A percentile compares a stretch with the other conserved stretches of the same genome.
These are phyloP conservation scores for Picochlorum sp. DNA, from an alignment of 139 green algal genomes.

Conservation along the genomic window DNA sequence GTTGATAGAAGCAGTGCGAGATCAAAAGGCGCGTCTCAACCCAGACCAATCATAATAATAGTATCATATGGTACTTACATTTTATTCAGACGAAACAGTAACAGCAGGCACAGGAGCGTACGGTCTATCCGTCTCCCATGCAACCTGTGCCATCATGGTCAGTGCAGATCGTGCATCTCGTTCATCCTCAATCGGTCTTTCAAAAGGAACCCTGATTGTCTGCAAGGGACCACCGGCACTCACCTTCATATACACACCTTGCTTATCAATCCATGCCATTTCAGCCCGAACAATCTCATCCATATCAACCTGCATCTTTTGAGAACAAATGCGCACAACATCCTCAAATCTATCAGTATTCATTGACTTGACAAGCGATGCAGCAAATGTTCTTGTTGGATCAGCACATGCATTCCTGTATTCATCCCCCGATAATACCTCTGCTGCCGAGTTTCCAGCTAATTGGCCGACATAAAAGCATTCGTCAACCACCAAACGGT, in stretches of 20 bases:
- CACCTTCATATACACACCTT: constrained; percentile 65
- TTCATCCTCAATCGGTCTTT: constrained; percentile 64
- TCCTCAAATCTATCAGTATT: constrained; percentile 67
- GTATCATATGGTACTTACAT: not conserved
- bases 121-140: constrained; percentile 51
- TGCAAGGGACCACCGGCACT: constrained; percentile 15
- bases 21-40: not conserved
- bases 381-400: constrained; percentile 43
- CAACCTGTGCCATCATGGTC: constrained; percentile 82
- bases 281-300: constrained; percentile 65
- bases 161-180: constrained; percentile 67
- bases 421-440: constrained; percentile 20
- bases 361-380: constrained; percentile 44
- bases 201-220: constrained; percentile 62
- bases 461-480: constrained; percentile 54
- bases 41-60: not conserved
- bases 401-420: constrained; percentile 46
- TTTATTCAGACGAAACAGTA: not conserved
- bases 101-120: constrained; percentile 25
- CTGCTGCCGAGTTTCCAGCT: constrained; percentile 14
- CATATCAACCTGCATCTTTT: constrained; percentile 6
- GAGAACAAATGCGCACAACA: constrained; percentile 57
- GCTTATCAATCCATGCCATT: constrained; percentile 80
- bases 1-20: constrained; percentile 14
- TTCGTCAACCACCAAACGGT: constrained; percentile 31